phyloP scores from a whole-genome alignment of 2,329 filamentous ascomycete genomes.

The Stromatinia cepivora region DNA sequence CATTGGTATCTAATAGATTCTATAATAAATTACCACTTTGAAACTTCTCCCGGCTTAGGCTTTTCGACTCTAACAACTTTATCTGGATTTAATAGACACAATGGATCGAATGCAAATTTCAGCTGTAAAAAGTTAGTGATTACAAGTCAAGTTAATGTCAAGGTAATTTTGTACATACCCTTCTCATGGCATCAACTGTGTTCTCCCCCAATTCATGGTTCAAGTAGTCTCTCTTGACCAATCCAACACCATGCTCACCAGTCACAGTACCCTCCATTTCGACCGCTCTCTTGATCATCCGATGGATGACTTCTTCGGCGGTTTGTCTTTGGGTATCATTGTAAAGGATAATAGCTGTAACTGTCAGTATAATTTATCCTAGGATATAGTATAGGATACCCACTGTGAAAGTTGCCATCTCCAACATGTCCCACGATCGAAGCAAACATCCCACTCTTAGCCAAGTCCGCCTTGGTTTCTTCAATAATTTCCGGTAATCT shows the following conservation, averaged over 20 bases:
- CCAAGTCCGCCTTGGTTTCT: slow-evolving; percentile 66
- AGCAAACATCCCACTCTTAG: slow-evolving; percentile 56
- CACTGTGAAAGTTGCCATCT: slow-evolving; percentile 75
- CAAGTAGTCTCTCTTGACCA: slow-evolving; percentile 83
- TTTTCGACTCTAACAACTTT: slow-evolving; percentile 65
- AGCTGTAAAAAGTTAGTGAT: slow-evolving; percentile 50
- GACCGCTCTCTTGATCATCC: slow-evolving; percentile 83
- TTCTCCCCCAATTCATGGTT: slow-evolving; percentile 71
- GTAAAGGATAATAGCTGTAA: slow-evolving; percentile 58
- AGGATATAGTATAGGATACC: no score
- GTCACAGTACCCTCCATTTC: slow-evolving; percentile 85
- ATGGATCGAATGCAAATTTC: slow-evolving; percentile 77
- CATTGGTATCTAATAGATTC: background rate
- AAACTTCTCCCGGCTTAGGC: slow-evolving; percentile 50
- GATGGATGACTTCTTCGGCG: slow-evolving; percentile 71
- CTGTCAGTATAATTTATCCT: no score
- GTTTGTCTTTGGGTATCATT: slow-evolving; percentile 65
- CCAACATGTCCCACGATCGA: slow-evolving; percentile 72
- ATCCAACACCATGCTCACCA: slow-evolving; percentile 79
- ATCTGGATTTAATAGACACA: slow-evolving; percentile 66
- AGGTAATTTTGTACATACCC: slow-evolving; percentile 50
- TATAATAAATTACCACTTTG: slow-evolving; percentile 44
- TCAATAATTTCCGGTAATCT: slow-evolving; percentile 74
- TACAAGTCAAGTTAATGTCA: background rate
- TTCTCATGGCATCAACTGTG: slow-evolving; percentile 81